Evolutionary conservation across 2,329 filamentous ascomycete genomes (phyloP).

Genomic region (Apiospora aurea): DNA sequence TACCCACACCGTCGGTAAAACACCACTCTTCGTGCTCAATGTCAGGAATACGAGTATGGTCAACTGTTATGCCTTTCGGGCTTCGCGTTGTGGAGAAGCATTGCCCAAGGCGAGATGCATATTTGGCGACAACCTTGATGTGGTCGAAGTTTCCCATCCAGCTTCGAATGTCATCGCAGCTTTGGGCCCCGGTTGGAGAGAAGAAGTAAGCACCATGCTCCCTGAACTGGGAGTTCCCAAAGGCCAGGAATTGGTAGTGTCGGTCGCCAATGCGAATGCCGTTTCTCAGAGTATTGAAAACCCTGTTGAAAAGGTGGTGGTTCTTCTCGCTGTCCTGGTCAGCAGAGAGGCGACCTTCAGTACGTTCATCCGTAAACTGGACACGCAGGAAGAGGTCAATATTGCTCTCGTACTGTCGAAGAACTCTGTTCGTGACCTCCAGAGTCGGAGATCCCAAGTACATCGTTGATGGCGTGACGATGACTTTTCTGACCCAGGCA

Average conservation of each 20-base stretch:
- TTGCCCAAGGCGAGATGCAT: constrained; percentile 87
- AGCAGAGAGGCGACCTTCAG: constrained; percentile 65
- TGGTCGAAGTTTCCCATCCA: constrained; percentile 89
- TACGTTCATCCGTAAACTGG: constrained; percentile 85
- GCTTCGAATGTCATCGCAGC: constrained; percentile 77
- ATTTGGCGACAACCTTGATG: constrained; percentile 86
- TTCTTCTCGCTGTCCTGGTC: constrained; percentile 61
- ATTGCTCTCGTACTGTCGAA: constrained; percentile 72
- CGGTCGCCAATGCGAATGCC: constrained; percentile 85
- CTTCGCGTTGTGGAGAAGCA: constrained; percentile 93
- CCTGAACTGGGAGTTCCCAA: constrained; percentile 93
- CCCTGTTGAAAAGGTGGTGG: constrained; percentile 75
- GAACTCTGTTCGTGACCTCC: constrained; percentile 87
- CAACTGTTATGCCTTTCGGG: constrained; percentile 66
- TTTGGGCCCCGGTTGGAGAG: constrained; percentile 70
- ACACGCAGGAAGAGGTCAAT: constrained; percentile 87
- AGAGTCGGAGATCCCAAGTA: constrained; percentile 79
- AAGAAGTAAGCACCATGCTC: constrained; percentile 96
- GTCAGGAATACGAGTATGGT: constrained; percentile 70
- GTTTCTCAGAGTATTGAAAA: constrained; percentile 74
- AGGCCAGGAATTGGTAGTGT: constrained; percentile 88
- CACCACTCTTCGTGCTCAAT: constrained; percentile 71
- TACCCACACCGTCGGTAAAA: constrained; percentile 94
- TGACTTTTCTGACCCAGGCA: constrained; percentile 75
- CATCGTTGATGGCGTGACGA: constrained; percentile 84